Evolutionary conservation across 805 yeast species (phyloP), one percentile per base, ranked within the genome.

Genomic region (Pichia sporocuriosa): DNA sequence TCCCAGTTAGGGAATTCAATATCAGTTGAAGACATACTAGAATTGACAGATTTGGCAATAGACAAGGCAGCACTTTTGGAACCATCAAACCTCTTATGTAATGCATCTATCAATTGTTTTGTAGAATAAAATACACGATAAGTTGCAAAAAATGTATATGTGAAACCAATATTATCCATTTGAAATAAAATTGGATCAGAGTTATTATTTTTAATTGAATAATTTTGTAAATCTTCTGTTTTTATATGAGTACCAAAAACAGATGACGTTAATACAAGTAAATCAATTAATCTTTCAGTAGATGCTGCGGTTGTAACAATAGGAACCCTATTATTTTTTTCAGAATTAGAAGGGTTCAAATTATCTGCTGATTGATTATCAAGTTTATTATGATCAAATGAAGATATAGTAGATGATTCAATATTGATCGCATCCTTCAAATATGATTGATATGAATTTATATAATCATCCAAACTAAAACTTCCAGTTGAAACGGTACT

Each of bases 271-370:
- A 75, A 69, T 5, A 90, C 87, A 39, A 90, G 62, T 19, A 89
- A 70, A 59, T 90, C 97, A 41, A 88, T 70, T 51, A 90, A 69
- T 51, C 79, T 77, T 33, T 85, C 93, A 43, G 86, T 62, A 1
- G 84, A 72, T 1, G 93, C 93, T 4, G 85, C 75, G 51, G 79
- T 80, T 22, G 64, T 52, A 10, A 58, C 45, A 17, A 63, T 54
- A 31, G 56, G 60, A 31, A 54, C 51, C 23, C 52, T 19, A 33
- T 23, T 20, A 9, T 25, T 21, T 12, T 21, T 13, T 3, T 23
- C 6, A 13, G 4, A n/a, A n/a, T n/a, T n/a, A n/a, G n/a, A n/a
- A n/a, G n/a, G n/a, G n/a, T n/a, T n/a, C n/a, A n/a, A 11, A 32
- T 28, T n/a, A 21, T 20, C 6, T 22, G n/a, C 15, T 23, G 10